Percentiles rank a stretch among this genome's conserved stretches.
Conservation (phyloP, 768 basidiomycete species). For the Termitomyces sp. region DNA sequence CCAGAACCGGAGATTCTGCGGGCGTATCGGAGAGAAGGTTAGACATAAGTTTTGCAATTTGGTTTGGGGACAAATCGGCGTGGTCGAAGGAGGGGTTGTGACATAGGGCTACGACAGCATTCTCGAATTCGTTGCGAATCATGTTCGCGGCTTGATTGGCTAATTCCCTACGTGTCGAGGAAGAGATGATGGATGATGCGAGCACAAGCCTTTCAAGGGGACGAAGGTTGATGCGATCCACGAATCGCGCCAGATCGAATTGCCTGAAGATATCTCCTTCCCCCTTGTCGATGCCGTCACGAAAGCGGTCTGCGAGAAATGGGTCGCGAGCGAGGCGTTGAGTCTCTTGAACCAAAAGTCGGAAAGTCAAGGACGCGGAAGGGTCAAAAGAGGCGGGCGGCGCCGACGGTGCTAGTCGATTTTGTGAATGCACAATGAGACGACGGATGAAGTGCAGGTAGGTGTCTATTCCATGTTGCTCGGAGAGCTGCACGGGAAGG, state of each 20-base stretch:
- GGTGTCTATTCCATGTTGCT: slow-evolving; percentile 95
- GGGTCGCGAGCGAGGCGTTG: slow-evolving; percentile 90
- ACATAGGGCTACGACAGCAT: slow-evolving; percentile 70
- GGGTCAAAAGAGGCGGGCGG: slow-evolving; percentile 68
- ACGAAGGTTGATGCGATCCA: slow-evolving; percentile 76
- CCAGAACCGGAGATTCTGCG: slow-evolving; percentile 69
- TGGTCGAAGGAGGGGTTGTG: slow-evolving; percentile 83
- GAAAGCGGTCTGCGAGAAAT: slow-evolving; percentile 85
- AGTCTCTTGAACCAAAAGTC: slow-evolving; percentile 83
- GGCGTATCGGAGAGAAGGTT: slow-evolving; percentile 74
- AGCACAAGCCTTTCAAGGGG: slow-evolving; percentile 80
- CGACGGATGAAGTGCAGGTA: slow-evolving; percentile 98
- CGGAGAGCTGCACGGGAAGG: slow-evolving; percentile 68
- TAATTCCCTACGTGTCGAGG: slow-evolving; percentile 53
- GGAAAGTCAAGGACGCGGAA: slow-evolving; percentile 78
- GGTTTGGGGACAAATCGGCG: slow-evolving; percentile 70
- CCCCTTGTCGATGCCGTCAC: slow-evolving; percentile 85
- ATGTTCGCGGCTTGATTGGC: slow-evolving; percentile 65
- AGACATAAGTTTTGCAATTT: slow-evolving; percentile 75
- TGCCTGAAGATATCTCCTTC: slow-evolving; percentile 81
- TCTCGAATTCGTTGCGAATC: slow-evolving; percentile 78
- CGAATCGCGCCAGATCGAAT: slow-evolving; percentile 82
- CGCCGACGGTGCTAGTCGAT: slow-evolving; percentile 58
- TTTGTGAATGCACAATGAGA: slow-evolving; percentile 80
- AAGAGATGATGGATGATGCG: slow-evolving; percentile 69